A percentile compares a stretch with the other conserved stretches of the same genome.
Conservation (phyloP, 495 filamentous ascomycete genomes). For the Tetracladium setigerum region DNA sequence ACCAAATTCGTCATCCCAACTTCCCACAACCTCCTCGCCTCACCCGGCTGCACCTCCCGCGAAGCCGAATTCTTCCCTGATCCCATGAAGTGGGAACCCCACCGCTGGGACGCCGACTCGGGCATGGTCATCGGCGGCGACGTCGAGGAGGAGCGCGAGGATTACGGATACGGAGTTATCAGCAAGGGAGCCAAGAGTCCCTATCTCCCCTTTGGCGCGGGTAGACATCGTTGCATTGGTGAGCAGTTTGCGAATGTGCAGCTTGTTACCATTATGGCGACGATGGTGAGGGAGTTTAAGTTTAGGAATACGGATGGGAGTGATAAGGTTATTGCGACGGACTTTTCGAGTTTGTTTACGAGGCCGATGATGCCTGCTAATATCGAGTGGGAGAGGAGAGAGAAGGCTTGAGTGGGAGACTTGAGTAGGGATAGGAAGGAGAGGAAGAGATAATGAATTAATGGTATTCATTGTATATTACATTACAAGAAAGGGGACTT, state of each 20-base stretch:
- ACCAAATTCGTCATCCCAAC: conserved; percentile 74
- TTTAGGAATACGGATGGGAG: conserved; percentile 63
- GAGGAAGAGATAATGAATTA: too few species aligned
- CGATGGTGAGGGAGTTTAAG: conserved; percentile 67
- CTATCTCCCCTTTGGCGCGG: conserved; percentile 92
- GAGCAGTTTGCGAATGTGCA: conserved; percentile 97
- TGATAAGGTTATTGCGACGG: conserved; percentile 66
- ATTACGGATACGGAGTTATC: conserved; percentile 92
- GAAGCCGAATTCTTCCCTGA: conserved; percentile 73
- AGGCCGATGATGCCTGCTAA: conserved; percentile 57
- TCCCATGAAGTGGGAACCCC: conserved; percentile 75
- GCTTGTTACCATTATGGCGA: conserved; percentile 76
- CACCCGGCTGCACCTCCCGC: conserved; percentile 68
- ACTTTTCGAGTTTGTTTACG: conserved; percentile 67
- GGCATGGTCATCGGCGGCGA: conserved; percentile 38
- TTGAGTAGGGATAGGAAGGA: background rate
- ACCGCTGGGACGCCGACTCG: conserved; percentile 66
- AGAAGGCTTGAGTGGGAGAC: conserved; percentile 12
- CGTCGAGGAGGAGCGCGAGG: conserved; percentile 67
- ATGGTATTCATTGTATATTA: too few species aligned
- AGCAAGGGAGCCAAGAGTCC: conserved; percentile 80
- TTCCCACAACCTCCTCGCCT: conserved; percentile 67
- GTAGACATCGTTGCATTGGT: conserved; percentile 89
- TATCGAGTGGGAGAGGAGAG: conserved; percentile 58
- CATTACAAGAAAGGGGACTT: too few species aligned